These are phyloP conservation scores for Osmanthus fragrans DNA, from an alignment of 257 asterid species.

Conservation along the genomic window DNA sequence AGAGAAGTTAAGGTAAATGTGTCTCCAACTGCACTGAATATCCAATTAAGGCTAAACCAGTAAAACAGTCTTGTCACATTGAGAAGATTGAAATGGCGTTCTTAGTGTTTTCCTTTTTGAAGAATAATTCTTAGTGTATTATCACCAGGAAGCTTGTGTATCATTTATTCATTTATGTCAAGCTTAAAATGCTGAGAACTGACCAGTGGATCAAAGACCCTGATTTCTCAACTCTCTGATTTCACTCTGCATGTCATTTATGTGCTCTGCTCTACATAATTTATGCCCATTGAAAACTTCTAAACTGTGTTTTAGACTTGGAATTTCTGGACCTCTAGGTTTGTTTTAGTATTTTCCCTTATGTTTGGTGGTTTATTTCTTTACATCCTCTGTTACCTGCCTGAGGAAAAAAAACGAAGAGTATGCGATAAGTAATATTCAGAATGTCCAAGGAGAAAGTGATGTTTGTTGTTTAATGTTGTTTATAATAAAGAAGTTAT, in stretches of 20 bases:
- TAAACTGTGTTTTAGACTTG: neutral
- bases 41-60: neutral
- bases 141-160: neutral
- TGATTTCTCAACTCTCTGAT: neutral
- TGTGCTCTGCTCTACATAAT: neutral
- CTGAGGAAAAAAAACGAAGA: neutral
- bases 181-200: neutral
- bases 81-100: neutral
- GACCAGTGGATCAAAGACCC: neutral
- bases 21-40: neutral
- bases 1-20: neutral
- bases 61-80: neutral
- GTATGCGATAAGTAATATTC: neutral
- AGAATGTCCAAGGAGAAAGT: neutral
- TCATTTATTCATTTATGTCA: neutral
- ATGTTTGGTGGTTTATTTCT: neutral
- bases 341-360: neutral
- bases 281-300: neutral
- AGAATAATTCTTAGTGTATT: neutral
- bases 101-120: neutral
- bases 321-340: neutral
- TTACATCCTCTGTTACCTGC: neutral
- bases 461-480: neutral
- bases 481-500: neutral
- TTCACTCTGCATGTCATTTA: neutral